Base-by-base conservation (phyloP, 352 stramenopile genomes). In the Pythium aquatile region DNA sequence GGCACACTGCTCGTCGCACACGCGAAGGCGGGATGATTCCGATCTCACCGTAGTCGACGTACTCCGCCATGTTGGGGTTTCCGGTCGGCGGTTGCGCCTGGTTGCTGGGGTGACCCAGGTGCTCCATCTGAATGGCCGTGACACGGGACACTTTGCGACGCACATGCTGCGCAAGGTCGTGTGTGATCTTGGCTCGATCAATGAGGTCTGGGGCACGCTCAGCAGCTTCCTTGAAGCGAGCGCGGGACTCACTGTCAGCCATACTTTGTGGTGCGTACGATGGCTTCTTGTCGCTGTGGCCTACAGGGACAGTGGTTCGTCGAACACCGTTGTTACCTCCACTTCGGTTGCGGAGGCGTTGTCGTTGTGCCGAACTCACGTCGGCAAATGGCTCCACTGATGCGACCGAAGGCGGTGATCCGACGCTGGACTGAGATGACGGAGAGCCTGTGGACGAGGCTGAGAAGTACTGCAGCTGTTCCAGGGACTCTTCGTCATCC, bases 151-250 rank as follows among this genome's bases (percentile, higher is more conserved):
- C 68, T 63, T 83, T 85, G 35, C 54, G 65, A 53, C 84, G 81
- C 20, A 83, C 77, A 62, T 92, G 79, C 66, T 93, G 77, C 3
- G 83, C 86, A 46, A 95, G 68, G 24, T 76, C 74, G 56, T 92
- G 84, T 5, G 84, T 81, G 61, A 80, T 81, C 49, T 85, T 76
- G 7, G 85, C 74, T 16, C 74, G 72, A 37, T 80, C 67, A 59
- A 94, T 90, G 52, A 94, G 87, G 39, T 78, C 76, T 29, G 82
- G 76, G 6, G 80, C 75, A 13, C 64, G 68, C 30, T 75, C 58
- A 49, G 83, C 79, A 2, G 83, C 83, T 14, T 75, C 77, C 11
- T 77, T 73, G 20, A 90, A 76, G 53, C 85, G 73, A 39, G 74
- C 60, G 49, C 73, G 75, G 14, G 71, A 46, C 32, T 78, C 71